Evolutionary conservation across 2,329 filamentous ascomycete genomes (phyloP).

Genomic region (Pseudogymnoascus sp.): DNA sequence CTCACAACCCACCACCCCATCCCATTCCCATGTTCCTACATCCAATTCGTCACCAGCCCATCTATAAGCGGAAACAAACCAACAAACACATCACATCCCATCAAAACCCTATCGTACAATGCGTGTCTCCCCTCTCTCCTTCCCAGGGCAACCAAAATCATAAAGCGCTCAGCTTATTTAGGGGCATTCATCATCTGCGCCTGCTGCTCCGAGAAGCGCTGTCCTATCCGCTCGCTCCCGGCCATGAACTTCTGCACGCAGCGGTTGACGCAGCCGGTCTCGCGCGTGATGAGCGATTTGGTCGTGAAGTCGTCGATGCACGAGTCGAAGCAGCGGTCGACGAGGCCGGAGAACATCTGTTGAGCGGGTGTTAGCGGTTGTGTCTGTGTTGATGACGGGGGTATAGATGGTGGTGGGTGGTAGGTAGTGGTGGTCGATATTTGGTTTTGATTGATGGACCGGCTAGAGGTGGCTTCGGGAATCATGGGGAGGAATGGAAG

Average conservation of each 20-base stretch:
- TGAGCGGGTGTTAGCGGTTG: slow-evolving; percentile 14
- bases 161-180: neutral
- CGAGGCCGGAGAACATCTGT: slow-evolving; percentile 56
- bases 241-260: slow-evolving; percentile 97
- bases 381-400: neutral
- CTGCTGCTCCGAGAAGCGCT: slow-evolving; percentile 73
- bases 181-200: slow-evolving; percentile 41
- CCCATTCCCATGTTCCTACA: neutral
- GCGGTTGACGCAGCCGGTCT: slow-evolving; percentile 84
- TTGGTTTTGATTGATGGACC: neutral
- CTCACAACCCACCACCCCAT: neutral
- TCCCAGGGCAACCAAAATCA: neutral
- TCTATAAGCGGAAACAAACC: neutral
- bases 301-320: slow-evolving; percentile 98
- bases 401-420: neutral
- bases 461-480: neutral
- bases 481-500: too few species aligned
- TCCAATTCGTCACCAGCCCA: neutral
- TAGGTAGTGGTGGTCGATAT: slow-evolving; percentile 18
- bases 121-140: neutral
- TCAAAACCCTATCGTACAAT: slow-evolving; percentile 12
- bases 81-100: neutral
- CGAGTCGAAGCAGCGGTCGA: slow-evolving; percentile 88
- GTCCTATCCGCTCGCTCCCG: slow-evolving; percentile 77
- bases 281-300: slow-evolving; percentile 80